phyloP scores from a whole-genome alignment of 805 yeast genomes.

The Ogataea pignaliae region DNA sequence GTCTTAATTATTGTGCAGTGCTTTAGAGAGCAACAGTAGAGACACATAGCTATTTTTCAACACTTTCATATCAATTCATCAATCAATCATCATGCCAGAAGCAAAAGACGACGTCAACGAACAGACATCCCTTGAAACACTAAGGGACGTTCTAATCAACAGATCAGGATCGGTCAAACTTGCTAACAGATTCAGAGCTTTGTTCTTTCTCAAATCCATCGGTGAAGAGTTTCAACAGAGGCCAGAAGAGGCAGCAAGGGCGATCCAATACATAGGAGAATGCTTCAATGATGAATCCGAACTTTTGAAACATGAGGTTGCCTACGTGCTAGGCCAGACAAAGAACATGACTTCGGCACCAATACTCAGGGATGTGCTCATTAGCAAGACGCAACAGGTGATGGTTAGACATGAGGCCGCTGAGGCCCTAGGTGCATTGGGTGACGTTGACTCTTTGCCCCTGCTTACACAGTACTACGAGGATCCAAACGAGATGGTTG shows the following conservation, averaged over 20 bases:
- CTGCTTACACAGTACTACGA: constrained; percentile 61
- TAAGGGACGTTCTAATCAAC: constrained; percentile 68
- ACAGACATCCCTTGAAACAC: constrained; percentile 46
- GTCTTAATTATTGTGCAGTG: too few species aligned
- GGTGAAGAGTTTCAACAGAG: constrained; percentile 67
- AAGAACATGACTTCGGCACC: constrained; percentile 77
- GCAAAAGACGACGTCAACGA: constrained; percentile 24
- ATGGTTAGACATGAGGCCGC: constrained; percentile 99
- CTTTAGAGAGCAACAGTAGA: too few species aligned
- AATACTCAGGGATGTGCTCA: constrained; percentile 65
- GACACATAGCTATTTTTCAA: too few species aligned
- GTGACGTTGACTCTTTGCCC: constrained; percentile 68
- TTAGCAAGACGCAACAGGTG: constrained; percentile 64
- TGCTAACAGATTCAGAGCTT: constrained; percentile 88
- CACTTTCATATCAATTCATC: neutral
- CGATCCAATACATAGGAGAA: constrained; percentile 79
- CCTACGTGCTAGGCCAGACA: constrained; percentile 95
- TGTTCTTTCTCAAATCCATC: constrained; percentile 81
- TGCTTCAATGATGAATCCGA: constrained; percentile 82
- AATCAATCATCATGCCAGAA: constrained; percentile 11
- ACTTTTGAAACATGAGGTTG: constrained; percentile 93
- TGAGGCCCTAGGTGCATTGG: constrained; percentile 95
- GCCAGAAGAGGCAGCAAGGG: constrained; percentile 52
- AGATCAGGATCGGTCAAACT: constrained; percentile 64
- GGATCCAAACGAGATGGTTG: constrained; percentile 67